Base-by-base conservation (phyloP, 768 basidiomycete genomes). In the Mycena galericulata region DNA sequence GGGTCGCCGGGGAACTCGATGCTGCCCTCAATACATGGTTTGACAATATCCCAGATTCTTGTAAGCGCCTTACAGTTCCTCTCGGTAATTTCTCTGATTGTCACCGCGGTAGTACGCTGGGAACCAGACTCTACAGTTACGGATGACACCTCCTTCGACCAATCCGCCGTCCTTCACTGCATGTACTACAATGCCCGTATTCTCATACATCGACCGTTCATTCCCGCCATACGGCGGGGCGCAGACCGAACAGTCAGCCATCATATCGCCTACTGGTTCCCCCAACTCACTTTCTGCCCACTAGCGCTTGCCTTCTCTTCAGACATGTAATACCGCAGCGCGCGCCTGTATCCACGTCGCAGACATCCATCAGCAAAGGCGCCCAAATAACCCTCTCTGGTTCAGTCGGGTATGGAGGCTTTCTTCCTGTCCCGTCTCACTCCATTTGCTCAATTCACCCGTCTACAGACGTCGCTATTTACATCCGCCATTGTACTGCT, bases 1-100 rank as follows among this genome's bases (percentile, higher is more conserved):
- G 87, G 49, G 84, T 89, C n/a, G 89, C 95, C 6, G 86, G 89
- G 4, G 91, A 93, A 61, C 82, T 95, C 3, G 93, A 95, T 79
- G 90, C 90, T 4, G 87, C 88, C 3, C 80, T 95, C 15, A 67
- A 67, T 12, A 49, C 59, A 3, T 70, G 69, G 69, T 66, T 63
- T 18, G 65, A 67, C 22, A 58, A 41, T 4, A 60, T 67, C n/a
- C 69, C 69, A 11, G n/a, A 29, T 1, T 65, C 67, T 45, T 50
- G 69, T 70, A 38, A 36, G 78, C 41, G 55, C 58, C 2, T 40
- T 38, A 1, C 32, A 41, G 18, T 36, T 14, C 8, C 14, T 14
- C 34, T 36, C 8, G 34, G 14, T 36, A 7, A 14, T 36, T 36
- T 6, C 14, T 6, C 34, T 36, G 34, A 36, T 36, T 36, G 8